These are phyloP conservation scores for Wickerhamiella vanderwaltii DNA, from an alignment of 805 yeast species.

Conservation along the genomic window DNA sequence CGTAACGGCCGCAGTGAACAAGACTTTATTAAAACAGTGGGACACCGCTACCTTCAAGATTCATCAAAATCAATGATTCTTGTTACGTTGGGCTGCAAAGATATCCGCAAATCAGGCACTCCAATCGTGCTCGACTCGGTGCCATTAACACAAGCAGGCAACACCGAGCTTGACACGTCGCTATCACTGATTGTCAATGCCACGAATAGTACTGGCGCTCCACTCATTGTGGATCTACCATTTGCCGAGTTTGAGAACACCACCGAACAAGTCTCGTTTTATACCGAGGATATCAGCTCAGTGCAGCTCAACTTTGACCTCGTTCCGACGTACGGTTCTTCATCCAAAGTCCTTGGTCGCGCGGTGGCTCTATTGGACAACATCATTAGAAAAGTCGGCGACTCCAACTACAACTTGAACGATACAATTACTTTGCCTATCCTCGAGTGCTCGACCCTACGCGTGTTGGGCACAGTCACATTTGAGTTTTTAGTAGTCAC, in stretches of 20 bases:
- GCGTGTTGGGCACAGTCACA: conserved; percentile 61
- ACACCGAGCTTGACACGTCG: conserved; percentile 83
- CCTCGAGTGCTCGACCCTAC: conserved; percentile 56
- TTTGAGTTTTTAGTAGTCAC: conserved; percentile 64
- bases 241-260: conserved; percentile 57
- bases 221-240: conserved; percentile 67
- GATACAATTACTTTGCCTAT: conserved; percentile 62
- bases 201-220: conserved; percentile 32
- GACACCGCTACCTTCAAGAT: conserved; percentile 55
- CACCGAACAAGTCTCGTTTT: conserved; percentile 60
- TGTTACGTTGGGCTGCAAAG: conserved; percentile 79
- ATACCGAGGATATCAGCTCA: conserved; percentile 32
- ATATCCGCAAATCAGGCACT: conserved; percentile 43
- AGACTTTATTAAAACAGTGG: conserved; percentile 68
- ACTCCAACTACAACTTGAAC: conserved; percentile 45
- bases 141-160: conserved; percentile 61
- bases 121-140: conserved; percentile 62
- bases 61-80: conserved; percentile 57
- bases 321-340: conserved; percentile 60
- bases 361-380: conserved; percentile 71
- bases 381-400: conserved; percentile 24
- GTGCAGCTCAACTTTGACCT: conserved; percentile 66
- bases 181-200: conserved; percentile 57
- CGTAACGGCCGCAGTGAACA: conserved; percentile 12
- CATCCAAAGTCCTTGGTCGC: conserved; percentile 53